Base-by-base conservation (phyloP, 1,139 yeast genomes). In the Diutina rugosa region DNA sequence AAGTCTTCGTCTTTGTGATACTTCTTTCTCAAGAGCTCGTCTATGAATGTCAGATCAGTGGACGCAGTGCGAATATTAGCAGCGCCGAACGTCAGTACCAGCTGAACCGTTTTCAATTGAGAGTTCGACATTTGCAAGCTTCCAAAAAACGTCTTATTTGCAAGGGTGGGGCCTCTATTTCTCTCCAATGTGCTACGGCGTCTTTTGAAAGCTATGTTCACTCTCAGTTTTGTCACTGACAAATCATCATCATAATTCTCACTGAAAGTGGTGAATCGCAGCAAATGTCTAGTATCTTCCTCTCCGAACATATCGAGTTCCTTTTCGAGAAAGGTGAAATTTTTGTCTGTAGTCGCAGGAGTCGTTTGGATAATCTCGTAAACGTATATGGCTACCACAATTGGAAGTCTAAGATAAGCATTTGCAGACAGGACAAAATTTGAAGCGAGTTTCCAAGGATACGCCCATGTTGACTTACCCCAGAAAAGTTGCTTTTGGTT, bases 261-360 rank as follows among this genome's bases (percentile, higher is more conserved):
- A 10, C 41, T 10, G 14, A 4, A 10, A n/a, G 10, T n/a, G 14
- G 41, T 9, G 35, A 55, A 46, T 10, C 56, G 60, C 52, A 62
- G 66, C 45, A 68, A 57, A 46, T 61, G 59, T 18, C 69, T 57
- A 60, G 72, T 62, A 21, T 72, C 75, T 21, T 59, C 59, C 56
- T 72, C 76, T 6, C 65, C 66, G 57, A 66, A 68, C 54, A 64
- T 69, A 53, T 72, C 74, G 8, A 60, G 61, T 9, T 65, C 70
- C 56, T 65, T 67, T 52, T 63, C 61, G 46, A 75, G 67, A 57
- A 74, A 73, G 1, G 78, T 72, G 58, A 72, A 76, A 55, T 66
- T 60, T 59, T 74, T 76, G 59, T 71, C 64, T 41, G 65, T 65
- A 30, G 63, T 60, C 59, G 29, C 59, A 56, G 56, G 63, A 59